A percentile compares a stretch with the other conserved stretches of the same genome.
Conservation (phyloP, 139 green algal species). For the Tetraselmis chui region DNA sequence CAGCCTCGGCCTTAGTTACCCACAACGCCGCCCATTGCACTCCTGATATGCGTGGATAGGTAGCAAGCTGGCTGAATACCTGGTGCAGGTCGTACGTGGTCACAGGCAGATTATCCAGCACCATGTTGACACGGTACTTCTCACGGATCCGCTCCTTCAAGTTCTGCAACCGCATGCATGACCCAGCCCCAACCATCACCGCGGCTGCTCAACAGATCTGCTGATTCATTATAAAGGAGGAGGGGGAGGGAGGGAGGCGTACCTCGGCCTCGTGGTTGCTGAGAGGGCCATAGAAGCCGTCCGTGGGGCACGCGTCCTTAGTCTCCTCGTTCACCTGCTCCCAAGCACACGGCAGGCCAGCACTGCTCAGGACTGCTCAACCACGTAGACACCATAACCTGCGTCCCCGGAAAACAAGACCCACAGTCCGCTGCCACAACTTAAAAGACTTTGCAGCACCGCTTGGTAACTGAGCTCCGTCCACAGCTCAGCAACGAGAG, state of each 20-base stretch:
- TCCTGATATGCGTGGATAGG: conserved; percentile 91
- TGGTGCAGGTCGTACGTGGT: conserved; percentile 79
- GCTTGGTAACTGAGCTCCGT: too few species aligned
- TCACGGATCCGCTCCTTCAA: conserved; percentile 67
- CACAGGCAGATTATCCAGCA: conserved; percentile 95
- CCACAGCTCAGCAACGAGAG: neutral
- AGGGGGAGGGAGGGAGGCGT: neutral
- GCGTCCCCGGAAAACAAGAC: neutral
- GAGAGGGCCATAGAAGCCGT: conserved; percentile 43
- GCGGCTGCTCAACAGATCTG: neutral
- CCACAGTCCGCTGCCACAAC: too few species aligned
- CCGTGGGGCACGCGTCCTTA: conserved; percentile 42
- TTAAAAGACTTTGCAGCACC: too few species aligned
- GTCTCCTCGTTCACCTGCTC: conserved; percentile 41
- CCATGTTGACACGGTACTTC: conserved; percentile 84
- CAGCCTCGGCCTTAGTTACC: too few species aligned
- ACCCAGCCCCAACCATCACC: too few species aligned
- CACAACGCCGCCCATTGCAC: too few species aligned
- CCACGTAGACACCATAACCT: neutral
- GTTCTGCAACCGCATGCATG: conserved; percentile 39
- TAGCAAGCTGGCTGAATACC: neutral
- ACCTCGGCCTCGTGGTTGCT: conserved; percentile 37
- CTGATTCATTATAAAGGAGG: conserved; percentile 11
- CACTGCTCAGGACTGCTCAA: neutral
- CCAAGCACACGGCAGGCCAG: neutral